Evolutionary conservation across 345 rosid species (phyloP).

Genomic region (Populus euphratica): DNA sequence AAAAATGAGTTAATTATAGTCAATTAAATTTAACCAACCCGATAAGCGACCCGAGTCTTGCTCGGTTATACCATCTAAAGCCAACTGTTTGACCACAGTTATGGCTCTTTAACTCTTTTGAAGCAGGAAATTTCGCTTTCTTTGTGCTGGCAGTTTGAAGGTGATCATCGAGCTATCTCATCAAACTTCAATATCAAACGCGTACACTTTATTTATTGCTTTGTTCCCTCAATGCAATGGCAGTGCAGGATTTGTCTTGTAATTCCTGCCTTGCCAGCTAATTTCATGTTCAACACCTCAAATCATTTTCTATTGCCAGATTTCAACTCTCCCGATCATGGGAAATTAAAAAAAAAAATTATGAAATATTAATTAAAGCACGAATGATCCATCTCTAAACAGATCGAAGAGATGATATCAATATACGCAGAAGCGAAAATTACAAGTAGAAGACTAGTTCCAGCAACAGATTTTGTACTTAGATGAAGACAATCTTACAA

Average conservation of each 20-base stretch:
- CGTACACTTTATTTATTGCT: constrained; percentile 5
- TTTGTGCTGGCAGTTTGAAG: neutral
- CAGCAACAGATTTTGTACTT: no score
- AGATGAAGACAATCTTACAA: neutral
- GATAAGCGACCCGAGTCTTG: no score
- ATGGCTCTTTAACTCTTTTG: no score
- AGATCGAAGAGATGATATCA: no score
- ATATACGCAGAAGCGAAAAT: no score
- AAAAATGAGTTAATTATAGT: no score
- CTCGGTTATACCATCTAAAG: no score
- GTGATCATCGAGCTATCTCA: neutral
- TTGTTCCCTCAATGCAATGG: neutral
- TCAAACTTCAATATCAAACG: neutral
- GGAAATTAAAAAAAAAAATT: neutral
- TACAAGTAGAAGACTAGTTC: no score
- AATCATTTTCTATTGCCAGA: neutral
- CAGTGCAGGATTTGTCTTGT: neutral
- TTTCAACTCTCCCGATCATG: neutral
- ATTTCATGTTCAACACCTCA: neutral
- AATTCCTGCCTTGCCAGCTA: neutral
- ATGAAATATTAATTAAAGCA: no score
- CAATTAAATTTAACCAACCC: no score
- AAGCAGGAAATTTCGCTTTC: neutral
- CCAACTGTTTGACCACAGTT: no score
- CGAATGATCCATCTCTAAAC: no score